These are phyloP conservation scores for Alternaria angustiovoidea DNA, from an alignment of 2,329 filamentous ascomycete species.

Conservation along the genomic window DNA sequence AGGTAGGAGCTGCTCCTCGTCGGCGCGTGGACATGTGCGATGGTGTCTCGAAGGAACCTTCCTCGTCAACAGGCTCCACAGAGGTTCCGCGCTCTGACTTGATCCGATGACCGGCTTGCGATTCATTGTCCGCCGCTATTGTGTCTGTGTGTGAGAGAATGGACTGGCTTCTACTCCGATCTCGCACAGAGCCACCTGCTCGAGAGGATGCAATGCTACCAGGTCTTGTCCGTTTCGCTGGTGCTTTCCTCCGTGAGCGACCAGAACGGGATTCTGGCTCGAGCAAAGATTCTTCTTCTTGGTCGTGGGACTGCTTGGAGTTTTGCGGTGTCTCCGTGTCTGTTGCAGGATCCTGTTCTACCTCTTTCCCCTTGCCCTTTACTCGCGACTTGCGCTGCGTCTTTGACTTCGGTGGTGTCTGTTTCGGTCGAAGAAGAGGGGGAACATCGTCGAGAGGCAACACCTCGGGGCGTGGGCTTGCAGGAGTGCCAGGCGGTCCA, in stretches of 20 bases:
- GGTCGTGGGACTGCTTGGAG: slow-evolving; percentile 21
- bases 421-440: slow-evolving; percentile 25
- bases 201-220: slow-evolving; percentile 58
- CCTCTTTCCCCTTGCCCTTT: slow-evolving; percentile 40
- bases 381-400: slow-evolving; percentile 34
- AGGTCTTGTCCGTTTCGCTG: slow-evolving; percentile 40
- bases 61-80: slow-evolving; percentile 52
- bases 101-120: slow-evolving; percentile 49
- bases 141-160: slow-evolving; percentile 57
- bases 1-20: slow-evolving; percentile 29
- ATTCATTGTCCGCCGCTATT: slow-evolving; percentile 51
- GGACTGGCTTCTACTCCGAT: slow-evolving; percentile 59
- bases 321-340: slow-evolving; percentile 27
- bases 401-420: slow-evolving; percentile 32
- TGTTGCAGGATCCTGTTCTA: slow-evolving; percentile 22
- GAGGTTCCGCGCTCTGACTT: slow-evolving; percentile 60
- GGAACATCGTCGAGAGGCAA: slow-evolving; percentile 41
- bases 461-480: slow-evolving; percentile 33
- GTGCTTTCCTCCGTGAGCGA: slow-evolving; percentile 42
- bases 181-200: slow-evolving; percentile 54
- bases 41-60: slow-evolving; percentile 35
- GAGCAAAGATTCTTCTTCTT: slow-evolving; percentile 32
- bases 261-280: slow-evolving; percentile 43
- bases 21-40: slow-evolving; percentile 44
- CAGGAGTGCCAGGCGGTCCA: slow-evolving; percentile 23